Percentiles rank a stretch among this genome's conserved stretches.
phyloP scores from a whole-genome alignment of 805 yeast genomes.

The Myxozyma nipponensis region DNA sequence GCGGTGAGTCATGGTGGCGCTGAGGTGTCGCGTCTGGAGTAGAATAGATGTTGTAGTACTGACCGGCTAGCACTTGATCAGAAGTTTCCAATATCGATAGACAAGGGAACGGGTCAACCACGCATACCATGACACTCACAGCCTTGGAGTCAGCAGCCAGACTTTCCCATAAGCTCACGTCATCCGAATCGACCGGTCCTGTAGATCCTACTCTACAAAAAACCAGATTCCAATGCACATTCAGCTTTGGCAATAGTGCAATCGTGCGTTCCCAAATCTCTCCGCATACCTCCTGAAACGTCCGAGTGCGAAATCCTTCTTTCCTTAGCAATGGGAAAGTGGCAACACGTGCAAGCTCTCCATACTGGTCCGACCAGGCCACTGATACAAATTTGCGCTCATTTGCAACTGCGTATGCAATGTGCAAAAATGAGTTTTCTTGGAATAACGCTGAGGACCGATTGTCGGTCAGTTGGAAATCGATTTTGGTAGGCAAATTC shows the following conservation, averaged over 20 bases:
- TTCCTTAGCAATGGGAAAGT: slow-evolving; percentile 41
- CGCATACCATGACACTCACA: slow-evolving; percentile 10
- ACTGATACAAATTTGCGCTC: slow-evolving; percentile 84
- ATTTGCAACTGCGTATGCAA: slow-evolving; percentile 77
- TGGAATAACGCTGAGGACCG: slow-evolving; percentile 40
- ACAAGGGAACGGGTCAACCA: slow-evolving; percentile 20
- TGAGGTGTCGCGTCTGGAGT: slow-evolving; percentile 12
- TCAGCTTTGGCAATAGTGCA: slow-evolving; percentile 25
- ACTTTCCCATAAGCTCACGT: slow-evolving; percentile 15
- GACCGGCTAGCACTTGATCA: slow-evolving; percentile 8
- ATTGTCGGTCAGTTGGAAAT: slow-evolving; percentile 31
- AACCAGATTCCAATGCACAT: slow-evolving; percentile 37
- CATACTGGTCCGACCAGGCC: slow-evolving; percentile 86
- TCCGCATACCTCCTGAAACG: slow-evolving; percentile 34
- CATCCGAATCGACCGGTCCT: slow-evolving; percentile 33
- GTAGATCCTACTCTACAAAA: slow-evolving; percentile 38
- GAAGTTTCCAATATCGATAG: slow-evolving; percentile 19
- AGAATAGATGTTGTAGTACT: slow-evolving; percentile 8
- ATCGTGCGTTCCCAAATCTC: slow-evolving; percentile 38
- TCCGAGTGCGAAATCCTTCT: slow-evolving; percentile 28
- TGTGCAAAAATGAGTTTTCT: slow-evolving; percentile 77
- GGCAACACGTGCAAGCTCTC: slow-evolving; percentile 56
- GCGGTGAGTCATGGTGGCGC: slow-evolving; percentile 33
- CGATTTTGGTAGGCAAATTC: slow-evolving; percentile 34
- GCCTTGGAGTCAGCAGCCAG: slow-evolving; percentile 16